These are phyloP conservation scores for Nyctanthes arbortristis DNA, from an alignment of 257 asterid genomes.

Conservation along the genomic window DNA sequence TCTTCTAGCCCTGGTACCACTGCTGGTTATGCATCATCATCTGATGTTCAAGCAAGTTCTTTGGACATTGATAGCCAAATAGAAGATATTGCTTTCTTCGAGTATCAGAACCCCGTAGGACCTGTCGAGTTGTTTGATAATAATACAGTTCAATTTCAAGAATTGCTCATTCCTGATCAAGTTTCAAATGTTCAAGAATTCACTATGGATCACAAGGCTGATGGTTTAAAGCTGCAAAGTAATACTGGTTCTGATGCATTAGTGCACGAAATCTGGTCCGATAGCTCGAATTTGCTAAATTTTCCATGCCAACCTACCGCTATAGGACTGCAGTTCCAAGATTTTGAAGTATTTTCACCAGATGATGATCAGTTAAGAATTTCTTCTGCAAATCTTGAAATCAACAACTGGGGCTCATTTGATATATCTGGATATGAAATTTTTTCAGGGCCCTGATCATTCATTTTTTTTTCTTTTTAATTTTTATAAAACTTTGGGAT, in stretches of 20 bases:
- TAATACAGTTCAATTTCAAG: slow-evolving; percentile 26
- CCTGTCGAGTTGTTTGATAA: slow-evolving; percentile 32
- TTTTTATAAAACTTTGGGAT: slow-evolving; percentile 1
- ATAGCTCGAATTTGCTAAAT: slow-evolving; percentile 36
- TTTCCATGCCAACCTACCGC: slow-evolving; percentile 39
- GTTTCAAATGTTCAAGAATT: slow-evolving; percentile 34
- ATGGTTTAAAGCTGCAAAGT: slow-evolving; percentile 42
- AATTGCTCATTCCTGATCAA: slow-evolving; percentile 23
- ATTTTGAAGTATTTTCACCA: slow-evolving; percentile 49
- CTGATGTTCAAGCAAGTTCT: slow-evolving; percentile 25
- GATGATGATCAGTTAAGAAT: slow-evolving; percentile 48
- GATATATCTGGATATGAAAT: slow-evolving; percentile 58
- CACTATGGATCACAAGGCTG: slow-evolving; percentile 34
- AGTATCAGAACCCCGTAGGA: slow-evolving; percentile 30
- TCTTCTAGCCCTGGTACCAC: slow-evolving; percentile 53
- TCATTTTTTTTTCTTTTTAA: background rate
- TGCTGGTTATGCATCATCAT: slow-evolving; percentile 47
- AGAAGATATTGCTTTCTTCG: slow-evolving; percentile 34
- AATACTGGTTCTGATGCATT: slow-evolving; percentile 42
- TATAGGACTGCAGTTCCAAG: slow-evolving; percentile 49
- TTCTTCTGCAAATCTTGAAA: slow-evolving; percentile 33
- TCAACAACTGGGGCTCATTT: slow-evolving; percentile 57
- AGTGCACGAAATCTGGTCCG: slow-evolving; percentile 38
- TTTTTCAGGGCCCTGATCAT: slow-evolving; percentile 38
- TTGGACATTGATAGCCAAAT: slow-evolving; percentile 35